Base-by-base conservation (phyloP, 345 rosid species). In the Reutealis trisperma region DNA sequence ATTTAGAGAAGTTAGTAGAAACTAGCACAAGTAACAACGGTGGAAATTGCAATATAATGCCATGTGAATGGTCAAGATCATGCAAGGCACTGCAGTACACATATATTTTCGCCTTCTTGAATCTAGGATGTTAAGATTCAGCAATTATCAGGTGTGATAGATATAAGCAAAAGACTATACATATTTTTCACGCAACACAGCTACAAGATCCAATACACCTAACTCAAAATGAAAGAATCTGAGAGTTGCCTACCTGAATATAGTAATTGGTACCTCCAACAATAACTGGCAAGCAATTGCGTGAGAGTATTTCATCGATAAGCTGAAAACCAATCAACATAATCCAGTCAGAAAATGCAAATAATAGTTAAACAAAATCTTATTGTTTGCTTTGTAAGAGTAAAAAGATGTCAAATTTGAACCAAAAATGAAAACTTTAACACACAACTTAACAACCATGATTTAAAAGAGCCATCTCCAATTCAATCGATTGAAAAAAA, bases 261-360 rank as follows among this genome's bases (percentile, higher is more conserved):
- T 96, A 96, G 79, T 91, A 96, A 84, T 92, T 86, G 42, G 98
- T 92, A 9, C 99, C 99, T 69, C 99, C 99, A 78, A 92, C 98
- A 71, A 96, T 87, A 58, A 96, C 90, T 0, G 98, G 99, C 74
- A 96, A 55, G 83, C 69, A 79, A 80, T 89, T 80, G 6, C 99
- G 97, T 66, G 95, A 87, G 65, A 77, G 32, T 51, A 93, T 96
- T n/a, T 87, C 93, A 57, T 84, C 55, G 71, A 96, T 89, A 22
- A 96, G 84, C 99, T 96, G 93, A 80, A 86, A 83, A 65, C 8
- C 59, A 24, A 78, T 16, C 45, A 19, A 58, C 63, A 42, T 41
- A 45, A 64, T 72, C 18, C 67, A 66, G 62, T 68, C 65, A 80
- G 52, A 63, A 73, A 32, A 79, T 27, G 21, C 30, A 49, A 25